Conservation (phyloP, 495 filamentous ascomycete genomes). For the Schizothecium vesticola region DNA sequence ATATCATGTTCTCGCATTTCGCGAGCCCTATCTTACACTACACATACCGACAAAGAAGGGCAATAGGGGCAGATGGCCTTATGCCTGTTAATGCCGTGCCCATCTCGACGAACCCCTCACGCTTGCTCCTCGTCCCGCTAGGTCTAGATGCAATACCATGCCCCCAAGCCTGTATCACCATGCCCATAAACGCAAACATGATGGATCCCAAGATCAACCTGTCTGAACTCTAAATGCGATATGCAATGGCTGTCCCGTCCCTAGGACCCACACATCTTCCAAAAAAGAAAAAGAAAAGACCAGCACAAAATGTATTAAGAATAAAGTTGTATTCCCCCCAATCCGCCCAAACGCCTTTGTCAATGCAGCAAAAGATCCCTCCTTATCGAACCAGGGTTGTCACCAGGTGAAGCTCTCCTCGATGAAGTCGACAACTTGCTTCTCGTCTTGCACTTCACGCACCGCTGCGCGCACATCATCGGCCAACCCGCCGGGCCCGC, state of each 20-base stretch:
- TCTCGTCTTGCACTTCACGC: constrained; percentile 55
- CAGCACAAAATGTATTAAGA: neutral
- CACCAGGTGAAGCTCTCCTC: constrained; percentile 92
- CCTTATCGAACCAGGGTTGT: neutral
- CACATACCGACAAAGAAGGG: neutral
- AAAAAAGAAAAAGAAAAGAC: neutral
- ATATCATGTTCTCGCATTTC: neutral
- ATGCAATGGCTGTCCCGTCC: neutral
- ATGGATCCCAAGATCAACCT: neutral
- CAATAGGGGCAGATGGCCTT: neutral
- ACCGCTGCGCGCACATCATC: constrained; percentile 79
- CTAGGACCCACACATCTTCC: neutral
- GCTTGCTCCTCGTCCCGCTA: neutral
- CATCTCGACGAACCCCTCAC: neutral
- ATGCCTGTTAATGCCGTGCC: neutral
- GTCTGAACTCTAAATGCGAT: neutral
- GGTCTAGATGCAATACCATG: neutral
- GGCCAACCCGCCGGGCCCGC: constrained; percentile 75
- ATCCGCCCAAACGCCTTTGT: neutral
- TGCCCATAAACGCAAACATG: neutral
- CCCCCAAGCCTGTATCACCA: neutral
- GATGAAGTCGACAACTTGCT: constrained; percentile 67
- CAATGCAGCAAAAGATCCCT: neutral
- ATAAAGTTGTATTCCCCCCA: neutral
- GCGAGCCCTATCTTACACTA: neutral